Percentiles rank a stretch among this genome's conserved stretches.
Evolutionary conservation across 169 alveolate genomes (phyloP).

Genomic region (Eimeria maxima): DNA sequence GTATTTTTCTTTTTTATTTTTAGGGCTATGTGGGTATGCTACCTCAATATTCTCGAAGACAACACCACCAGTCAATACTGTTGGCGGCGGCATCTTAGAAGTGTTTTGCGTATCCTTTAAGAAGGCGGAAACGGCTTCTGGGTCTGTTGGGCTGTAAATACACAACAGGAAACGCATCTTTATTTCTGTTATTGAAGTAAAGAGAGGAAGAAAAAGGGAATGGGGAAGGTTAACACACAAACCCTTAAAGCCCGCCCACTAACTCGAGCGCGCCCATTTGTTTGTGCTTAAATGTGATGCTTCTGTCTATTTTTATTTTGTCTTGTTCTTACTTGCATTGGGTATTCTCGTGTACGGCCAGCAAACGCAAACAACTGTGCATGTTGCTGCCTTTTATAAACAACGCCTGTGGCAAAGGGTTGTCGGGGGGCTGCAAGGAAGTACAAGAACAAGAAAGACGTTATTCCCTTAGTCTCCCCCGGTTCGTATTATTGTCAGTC

Average conservation of each 20-base stretch:
- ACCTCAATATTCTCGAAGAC: conserved; percentile 75
- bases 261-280: no score
- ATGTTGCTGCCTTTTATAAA: conserved; percentile 69
- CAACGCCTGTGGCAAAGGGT: conserved; percentile 76
- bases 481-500: no score
- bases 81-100: conserved; percentile 54
- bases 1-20: background rate
- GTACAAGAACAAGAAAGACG: background rate
- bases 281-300: no score
- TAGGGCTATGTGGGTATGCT: background rate
- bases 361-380: conserved; percentile 72
- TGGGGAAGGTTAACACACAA: no score
- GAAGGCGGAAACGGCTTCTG: conserved; percentile 22
- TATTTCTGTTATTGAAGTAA: no score
- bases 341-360: conserved; percentile 59
- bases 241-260: no score
- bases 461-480: no score
- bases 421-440: conserved; percentile 44
- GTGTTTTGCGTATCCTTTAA: conserved; percentile 63
- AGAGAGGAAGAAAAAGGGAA: no score
- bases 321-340: conserved; percentile 43
- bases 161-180: background rate
- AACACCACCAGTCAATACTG: conserved; percentile 28
- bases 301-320: no score
- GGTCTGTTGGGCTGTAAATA: conserved; percentile 49